A percentile compares a stretch with the other conserved stretches of the same genome.
These are phyloP conservation scores for Adansonia grandidieri DNA, from an alignment of 441 rosid species.

Conservation along the genomic window DNA sequence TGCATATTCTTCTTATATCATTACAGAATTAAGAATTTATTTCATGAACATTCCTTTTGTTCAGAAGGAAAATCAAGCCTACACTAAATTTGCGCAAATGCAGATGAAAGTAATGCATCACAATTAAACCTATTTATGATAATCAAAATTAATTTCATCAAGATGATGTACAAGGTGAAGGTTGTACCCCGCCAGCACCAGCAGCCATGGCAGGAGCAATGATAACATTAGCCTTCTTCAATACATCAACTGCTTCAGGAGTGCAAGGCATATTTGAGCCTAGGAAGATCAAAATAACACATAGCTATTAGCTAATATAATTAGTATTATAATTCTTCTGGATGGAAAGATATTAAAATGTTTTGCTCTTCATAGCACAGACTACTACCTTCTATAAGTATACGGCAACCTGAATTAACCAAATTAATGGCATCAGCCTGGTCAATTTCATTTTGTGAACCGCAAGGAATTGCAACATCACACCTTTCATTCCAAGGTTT, in stretches of 20 bases:
- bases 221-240: conserved; percentile 88
- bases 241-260: conserved; percentile 86
- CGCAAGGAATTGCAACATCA: conserved; percentile 96
- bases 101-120: not conserved
- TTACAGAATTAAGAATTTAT: not conserved
- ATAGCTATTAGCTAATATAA: not conserved
- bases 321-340: not conserved
- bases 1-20: conserved; percentile 8
- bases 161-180: conserved; percentile 24
- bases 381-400: conserved; percentile 86
- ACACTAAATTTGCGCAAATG: not conserved
- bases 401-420: conserved; percentile 86
- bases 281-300: conserved; percentile 20
- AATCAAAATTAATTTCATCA: conserved; percentile 10
- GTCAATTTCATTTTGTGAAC: conserved; percentile 91
- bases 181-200: conserved; percentile 96
- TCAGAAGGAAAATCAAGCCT: not conserved
- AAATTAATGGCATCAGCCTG: conserved; percentile 92
- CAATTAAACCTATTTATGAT: not conserved
- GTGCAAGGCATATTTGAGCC: conserved; percentile 98
- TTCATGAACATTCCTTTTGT: not conserved
- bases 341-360: conserved; percentile 24
- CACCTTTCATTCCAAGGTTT: conserved; percentile 97
- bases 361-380: conserved; percentile 23
- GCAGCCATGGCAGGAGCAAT: conserved; percentile 98